Percentiles rank a stretch among this genome's conserved stretches.
Evolutionary conservation across 148 eudicot species (phyloP).

Genomic region (Vaccinium myrtillus): DNA sequence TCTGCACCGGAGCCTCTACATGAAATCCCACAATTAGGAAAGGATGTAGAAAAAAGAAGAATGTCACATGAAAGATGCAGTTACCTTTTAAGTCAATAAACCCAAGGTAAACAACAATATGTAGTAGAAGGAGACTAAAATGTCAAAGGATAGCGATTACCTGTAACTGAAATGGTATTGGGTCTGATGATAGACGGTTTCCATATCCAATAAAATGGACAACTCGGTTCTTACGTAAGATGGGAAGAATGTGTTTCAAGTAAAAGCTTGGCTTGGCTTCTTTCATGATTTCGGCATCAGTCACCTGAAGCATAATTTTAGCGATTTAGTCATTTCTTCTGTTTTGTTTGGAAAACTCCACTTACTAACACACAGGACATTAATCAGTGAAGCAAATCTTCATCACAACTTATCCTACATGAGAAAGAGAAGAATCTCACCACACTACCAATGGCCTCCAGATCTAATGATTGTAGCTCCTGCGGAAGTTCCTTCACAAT

Average conservation of each 20-base stretch:
- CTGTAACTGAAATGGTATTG: conserved; percentile 84
- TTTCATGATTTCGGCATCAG: conserved; percentile 83
- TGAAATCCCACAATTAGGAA: conserved; percentile 59
- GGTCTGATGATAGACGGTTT: conserved; percentile 89
- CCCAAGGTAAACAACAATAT: background rate
- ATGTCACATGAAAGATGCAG: conserved; percentile 1
- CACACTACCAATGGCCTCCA: conserved; percentile 95
- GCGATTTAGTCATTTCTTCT: background rate
- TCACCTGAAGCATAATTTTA: conserved; percentile 48
- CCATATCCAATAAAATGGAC: conserved; percentile 97
- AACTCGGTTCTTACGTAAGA: conserved; percentile 66
- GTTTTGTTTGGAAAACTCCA: no score
- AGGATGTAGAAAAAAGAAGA: conserved; percentile 13
- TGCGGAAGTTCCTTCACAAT: conserved; percentile 83
- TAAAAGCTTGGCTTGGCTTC: conserved; percentile 97
- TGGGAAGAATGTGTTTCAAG: conserved; percentile 75
- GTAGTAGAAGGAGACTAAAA: background rate
- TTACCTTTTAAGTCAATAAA: conserved; percentile 5
- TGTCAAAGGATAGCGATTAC: conserved; percentile 36
- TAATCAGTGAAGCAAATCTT: background rate
- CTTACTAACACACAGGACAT: conserved; percentile 11
- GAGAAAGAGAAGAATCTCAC: conserved; percentile 45
- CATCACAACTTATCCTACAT: conserved; percentile 13
- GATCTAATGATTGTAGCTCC: conserved; percentile 73
- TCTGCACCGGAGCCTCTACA: conserved; percentile 98